Conservation (phyloP, 163 green algal species). For the Dunaliella salina region DNA sequence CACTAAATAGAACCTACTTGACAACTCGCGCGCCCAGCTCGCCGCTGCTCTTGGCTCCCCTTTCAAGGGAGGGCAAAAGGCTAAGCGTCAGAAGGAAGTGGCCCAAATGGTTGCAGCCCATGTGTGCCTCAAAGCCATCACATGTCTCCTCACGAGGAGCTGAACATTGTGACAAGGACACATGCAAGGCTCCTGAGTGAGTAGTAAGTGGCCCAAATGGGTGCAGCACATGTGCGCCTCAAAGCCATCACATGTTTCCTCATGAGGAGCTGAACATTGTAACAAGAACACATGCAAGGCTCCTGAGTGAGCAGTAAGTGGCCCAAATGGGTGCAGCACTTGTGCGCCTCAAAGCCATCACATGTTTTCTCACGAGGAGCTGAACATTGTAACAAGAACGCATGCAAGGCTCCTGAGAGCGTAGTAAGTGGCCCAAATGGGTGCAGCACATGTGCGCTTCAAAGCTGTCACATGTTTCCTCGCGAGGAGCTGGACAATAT, state of each 20-base stretch:
- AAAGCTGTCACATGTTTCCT: conserved; percentile 68
- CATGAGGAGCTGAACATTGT: conserved; percentile 28
- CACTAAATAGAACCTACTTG: not conserved
- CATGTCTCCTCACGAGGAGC: conserved; percentile 47
- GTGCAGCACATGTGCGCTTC: conserved; percentile 70
- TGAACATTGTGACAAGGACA: conserved; percentile 16
- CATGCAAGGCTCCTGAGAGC: too few relatives aligned
- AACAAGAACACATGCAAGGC: too few relatives aligned
- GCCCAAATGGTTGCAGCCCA: conserved; percentile 78
- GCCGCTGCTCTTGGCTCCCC: not conserved
- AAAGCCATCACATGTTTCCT: conserved; percentile 69
- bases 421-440: too few relatives aligned
- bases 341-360: conserved; percentile 77
- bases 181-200: too few relatives aligned
- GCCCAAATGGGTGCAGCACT: conserved; percentile 34
- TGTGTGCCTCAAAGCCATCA: conserved; percentile 83
- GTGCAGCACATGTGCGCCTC: conserved; percentile 82
- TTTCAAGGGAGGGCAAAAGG: conserved; percentile 61
- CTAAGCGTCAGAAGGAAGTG: conserved; percentile 75
- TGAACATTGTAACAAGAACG: conserved; percentile 28
- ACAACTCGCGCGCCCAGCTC: conserved; percentile 7
- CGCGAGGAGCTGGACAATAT: too few relatives aligned
- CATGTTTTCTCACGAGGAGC: conserved; percentile 47
- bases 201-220: conserved; percentile 39
- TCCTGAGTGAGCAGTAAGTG: conserved; percentile 83